Evolutionary conservation across 2,329 filamentous ascomycete species (phyloP).

Genomic region (Paraphoma sp.): DNA sequence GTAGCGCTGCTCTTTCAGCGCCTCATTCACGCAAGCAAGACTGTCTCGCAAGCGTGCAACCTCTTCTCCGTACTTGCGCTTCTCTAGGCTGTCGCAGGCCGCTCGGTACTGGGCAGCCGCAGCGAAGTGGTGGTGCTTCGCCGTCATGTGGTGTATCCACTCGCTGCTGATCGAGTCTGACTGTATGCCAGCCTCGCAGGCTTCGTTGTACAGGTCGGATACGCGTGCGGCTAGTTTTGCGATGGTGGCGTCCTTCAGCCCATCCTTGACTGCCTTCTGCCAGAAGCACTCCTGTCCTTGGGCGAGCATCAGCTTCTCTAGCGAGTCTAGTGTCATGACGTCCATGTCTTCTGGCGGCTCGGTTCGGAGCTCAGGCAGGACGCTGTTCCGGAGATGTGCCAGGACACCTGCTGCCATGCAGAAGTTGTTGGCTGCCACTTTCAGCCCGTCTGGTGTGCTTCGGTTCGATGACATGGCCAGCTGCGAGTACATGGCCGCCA

Average conservation of each 20-base stretch:
- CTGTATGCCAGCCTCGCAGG: slow-evolving; percentile 84
- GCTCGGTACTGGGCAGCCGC: slow-evolving; percentile 93
- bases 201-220: slow-evolving; percentile 85
- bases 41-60: slow-evolving; percentile 85
- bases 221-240: slow-evolving; percentile 90
- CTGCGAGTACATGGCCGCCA: slow-evolving; percentile 92
- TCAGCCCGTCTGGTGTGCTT: slow-evolving; percentile 80
- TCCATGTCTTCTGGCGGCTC: slow-evolving; percentile 97
- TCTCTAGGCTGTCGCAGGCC: slow-evolving; percentile 89
- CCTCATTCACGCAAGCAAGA: slow-evolving; percentile 81
- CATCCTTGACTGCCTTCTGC: slow-evolving; percentile 95
- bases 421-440: slow-evolving; percentile 88
- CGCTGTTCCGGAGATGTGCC: slow-evolving; percentile 73
- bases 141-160: slow-evolving; percentile 98
- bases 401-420: slow-evolving; percentile 86
- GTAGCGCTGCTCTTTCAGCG: slow-evolving; percentile 81
- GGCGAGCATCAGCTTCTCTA: slow-evolving; percentile 84
- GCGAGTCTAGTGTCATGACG: slow-evolving; percentile 79
- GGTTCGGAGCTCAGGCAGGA: slow-evolving; percentile 83
- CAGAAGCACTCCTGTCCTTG: slow-evolving; percentile 98
- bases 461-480: slow-evolving; percentile 83
- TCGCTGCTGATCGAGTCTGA: slow-evolving; percentile 89
- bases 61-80: slow-evolving; percentile 93
- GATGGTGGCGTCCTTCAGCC: slow-evolving; percentile 89
- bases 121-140: slow-evolving; percentile 96